Evolutionary conservation across 2,329 filamentous ascomycete genomes (phyloP).

Genomic region (Penicillium italicum): DNA sequence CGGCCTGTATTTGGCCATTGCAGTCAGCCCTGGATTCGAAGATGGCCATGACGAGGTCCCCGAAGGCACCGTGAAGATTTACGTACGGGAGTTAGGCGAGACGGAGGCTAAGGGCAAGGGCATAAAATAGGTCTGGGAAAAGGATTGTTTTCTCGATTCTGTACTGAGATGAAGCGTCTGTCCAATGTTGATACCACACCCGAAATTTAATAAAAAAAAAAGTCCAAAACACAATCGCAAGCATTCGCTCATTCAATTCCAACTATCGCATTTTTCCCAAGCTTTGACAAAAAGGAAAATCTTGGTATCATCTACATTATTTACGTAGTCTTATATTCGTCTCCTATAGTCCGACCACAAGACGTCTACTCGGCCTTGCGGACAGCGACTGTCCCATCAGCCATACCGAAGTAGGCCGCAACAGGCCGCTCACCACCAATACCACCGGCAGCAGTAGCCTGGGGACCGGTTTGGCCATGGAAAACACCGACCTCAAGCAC

Average conservation of each 20-base stretch:
- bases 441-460: constrained; percentile 59
- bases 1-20: constrained; percentile 74
- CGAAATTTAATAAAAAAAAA: constrained; percentile 17
- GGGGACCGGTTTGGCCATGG: constrained; percentile 70
- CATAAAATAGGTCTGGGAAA: constrained; percentile 52
- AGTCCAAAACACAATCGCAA: neutral
- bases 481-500: constrained; percentile 93
- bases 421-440: constrained; percentile 83
- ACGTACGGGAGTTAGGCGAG: constrained; percentile 78
- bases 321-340: constrained; percentile 8
- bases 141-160: constrained; percentile 11
- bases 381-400: constrained; percentile 65
- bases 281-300: constrained; percentile 2
- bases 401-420: constrained; percentile 91
- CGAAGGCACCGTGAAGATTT: constrained; percentile 69
- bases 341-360: neutral
- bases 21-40: constrained; percentile 82
- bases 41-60: constrained; percentile 74
- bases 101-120: constrained; percentile 85
- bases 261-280: neutral
- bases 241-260: constrained; percentile 8
- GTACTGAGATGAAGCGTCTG: constrained; percentile 9
- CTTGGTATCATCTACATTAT: constrained; percentile 25
- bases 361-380: constrained; percentile 36
- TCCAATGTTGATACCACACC: constrained; percentile 19